phyloP scores from a whole-genome alignment of 2,329 filamentous ascomycete genomes.

The Apiospora kogelbergensis region DNA sequence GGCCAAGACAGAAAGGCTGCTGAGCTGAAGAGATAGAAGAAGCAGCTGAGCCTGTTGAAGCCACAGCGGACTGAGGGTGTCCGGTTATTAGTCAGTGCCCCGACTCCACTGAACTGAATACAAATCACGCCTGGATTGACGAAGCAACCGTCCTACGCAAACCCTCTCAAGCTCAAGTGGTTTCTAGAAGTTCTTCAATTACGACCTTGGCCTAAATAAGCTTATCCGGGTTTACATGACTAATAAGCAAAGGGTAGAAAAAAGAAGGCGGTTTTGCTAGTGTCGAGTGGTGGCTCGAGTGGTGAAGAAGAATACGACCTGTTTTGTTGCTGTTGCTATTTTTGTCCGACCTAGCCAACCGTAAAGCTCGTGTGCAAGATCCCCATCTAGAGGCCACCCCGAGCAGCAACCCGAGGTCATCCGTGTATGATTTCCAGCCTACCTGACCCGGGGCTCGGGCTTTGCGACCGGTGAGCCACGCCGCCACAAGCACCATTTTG shows the following conservation, averaged over 20 bases:
- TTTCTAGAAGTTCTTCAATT: neutral
- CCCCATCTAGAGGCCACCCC: neutral
- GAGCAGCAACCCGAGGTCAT: neutral
- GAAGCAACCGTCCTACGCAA: neutral
- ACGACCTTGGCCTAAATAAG: slow-evolving; percentile 2
- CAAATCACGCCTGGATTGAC: neutral
- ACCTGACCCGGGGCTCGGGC: neutral
- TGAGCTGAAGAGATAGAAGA: neutral
- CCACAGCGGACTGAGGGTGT: neutral
- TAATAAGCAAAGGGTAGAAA: neutral
- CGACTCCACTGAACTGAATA: neutral
- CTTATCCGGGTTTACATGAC: neutral
- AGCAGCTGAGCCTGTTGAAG: neutral
- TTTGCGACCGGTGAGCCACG: neutral
- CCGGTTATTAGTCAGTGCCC: neutral
- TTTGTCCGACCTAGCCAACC: neutral
- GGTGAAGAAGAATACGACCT: neutral
- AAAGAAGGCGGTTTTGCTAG: neutral
- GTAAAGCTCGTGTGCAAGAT: neutral
- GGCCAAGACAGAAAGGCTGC: neutral
- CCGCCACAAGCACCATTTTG: neutral
- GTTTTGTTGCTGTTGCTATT: neutral
- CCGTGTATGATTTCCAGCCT: slow-evolving; percentile 1
- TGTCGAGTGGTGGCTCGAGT: neutral
- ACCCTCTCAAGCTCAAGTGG: neutral